Evolutionary conservation across 139 green algal genomes (phyloP), one percentile per base, ranked within the genome.

Genomic region (Yamagishiella unicocca): DNA sequence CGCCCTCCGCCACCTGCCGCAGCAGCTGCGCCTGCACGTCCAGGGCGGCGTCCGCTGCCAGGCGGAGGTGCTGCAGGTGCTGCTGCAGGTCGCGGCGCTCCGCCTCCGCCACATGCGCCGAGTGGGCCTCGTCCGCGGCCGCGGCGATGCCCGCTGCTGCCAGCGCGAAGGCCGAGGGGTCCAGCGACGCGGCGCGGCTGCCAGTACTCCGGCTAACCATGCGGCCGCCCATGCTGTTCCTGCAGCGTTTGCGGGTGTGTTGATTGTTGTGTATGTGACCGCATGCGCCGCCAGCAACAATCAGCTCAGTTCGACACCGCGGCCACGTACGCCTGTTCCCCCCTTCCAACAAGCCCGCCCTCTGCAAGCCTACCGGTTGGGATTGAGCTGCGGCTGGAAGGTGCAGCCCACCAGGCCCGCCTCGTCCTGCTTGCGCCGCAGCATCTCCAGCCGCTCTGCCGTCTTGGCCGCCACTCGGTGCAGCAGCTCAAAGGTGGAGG

Each of bases 371-470:
- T 46, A 82, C 74, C 53, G 61, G 79, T 62, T 85, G 66, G 45
- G 14, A 83, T 93, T 95, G 67, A 97, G 93, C 53, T 87, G 70
- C 8, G 95, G 95, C 38, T 80, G 70, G 79, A 97, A 97, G 71
- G 93, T 96, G 89, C 91, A 96, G 50, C 91, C 90, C 45, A 29
- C 43, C 64, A 91, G 43, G 35, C 79, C 83, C n/a, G 78, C 82
- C 35, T 90, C 92, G 78, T 92, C 91, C 46, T 93, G 90, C 45
- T 92, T 87, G 14, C 80, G 76, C 1, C 92, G 81, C 86, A 91
- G 79, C 73, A 85, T 80, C 83, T 93, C 89, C 55, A 92, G 89
- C 33, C 89, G 88, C 72, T 90, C 86, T 61, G 85, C 71, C 68
- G 75, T 89, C 70, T 87, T 53, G 37, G 45, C 72, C 1, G 84